phyloP scores from a whole-genome alignment of 2,329 filamentous ascomycete species.

The Thermochaetoides dissita region DNA sequence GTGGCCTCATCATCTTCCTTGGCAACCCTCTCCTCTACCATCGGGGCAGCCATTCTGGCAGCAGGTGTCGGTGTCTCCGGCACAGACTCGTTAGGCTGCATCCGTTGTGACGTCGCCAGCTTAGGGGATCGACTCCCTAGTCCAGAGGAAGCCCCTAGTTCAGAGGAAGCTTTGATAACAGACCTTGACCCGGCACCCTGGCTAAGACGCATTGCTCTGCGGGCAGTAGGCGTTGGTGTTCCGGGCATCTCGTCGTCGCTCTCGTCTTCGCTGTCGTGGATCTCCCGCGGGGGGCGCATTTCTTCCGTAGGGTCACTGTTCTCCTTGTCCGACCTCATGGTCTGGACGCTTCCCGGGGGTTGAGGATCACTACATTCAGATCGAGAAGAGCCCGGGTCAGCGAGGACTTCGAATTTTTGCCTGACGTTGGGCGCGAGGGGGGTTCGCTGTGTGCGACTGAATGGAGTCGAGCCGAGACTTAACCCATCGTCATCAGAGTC shows the following conservation, averaged over 20 bases:
- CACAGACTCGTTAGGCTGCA: conserved; percentile 1
- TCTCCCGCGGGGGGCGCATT: neutral
- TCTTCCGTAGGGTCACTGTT: conserved; percentile 3
- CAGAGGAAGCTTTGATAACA: conserved; percentile 2
- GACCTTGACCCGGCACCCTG: conserved; percentile 1
- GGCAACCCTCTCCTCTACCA: neutral
- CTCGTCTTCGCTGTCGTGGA: conserved; percentile 1
- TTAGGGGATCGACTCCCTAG: neutral
- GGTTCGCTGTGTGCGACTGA: conserved; percentile 2
- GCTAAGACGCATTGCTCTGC: neutral
- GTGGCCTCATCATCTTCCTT: conserved; percentile 4
- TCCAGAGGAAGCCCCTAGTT: conserved; percentile 3
- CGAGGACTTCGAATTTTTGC: neutral
- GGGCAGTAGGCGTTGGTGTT: conserved; percentile 6
- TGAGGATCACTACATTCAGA: neutral
- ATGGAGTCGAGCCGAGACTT: conserved; percentile 14
- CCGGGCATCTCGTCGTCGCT: conserved; percentile 4
- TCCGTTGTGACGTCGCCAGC: neutral
- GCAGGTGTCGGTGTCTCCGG: conserved; percentile 2
- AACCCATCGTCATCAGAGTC: conserved; percentile 35
- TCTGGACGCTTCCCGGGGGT: conserved; percentile 2
- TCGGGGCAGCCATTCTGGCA: neutral
- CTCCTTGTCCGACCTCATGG: conserved; percentile 10
- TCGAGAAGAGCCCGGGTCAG: conserved; percentile 1
- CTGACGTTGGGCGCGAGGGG: neutral